Percentiles rank a stretch among this genome's conserved stretches.
phyloP scores from a whole-genome alignment of 2,329 filamentous ascomycete genomes.

The Monosporascus sp. region DNA sequence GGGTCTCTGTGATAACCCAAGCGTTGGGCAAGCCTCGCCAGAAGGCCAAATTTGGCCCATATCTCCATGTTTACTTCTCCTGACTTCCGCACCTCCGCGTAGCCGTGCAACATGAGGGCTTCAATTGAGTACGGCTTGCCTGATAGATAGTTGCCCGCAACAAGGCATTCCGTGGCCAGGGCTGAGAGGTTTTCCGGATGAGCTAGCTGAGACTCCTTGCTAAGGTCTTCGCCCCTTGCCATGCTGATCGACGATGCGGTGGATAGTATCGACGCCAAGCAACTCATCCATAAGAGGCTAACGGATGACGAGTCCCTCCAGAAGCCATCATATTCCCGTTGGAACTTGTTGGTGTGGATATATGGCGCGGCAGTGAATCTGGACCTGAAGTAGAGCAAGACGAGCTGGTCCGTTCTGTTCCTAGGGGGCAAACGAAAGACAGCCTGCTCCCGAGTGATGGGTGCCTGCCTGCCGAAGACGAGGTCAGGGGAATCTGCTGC shows the following conservation, averaged over 20 bases:
- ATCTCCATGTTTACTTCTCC: conserved; percentile 38
- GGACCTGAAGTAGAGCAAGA: conserved; percentile 29
- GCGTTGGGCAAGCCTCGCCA: conserved; percentile 44
- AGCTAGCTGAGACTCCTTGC: conserved; percentile 17
- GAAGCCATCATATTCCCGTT: conserved; percentile 42
- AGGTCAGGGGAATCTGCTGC: conserved; percentile 21
- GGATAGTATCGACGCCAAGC: conserved; percentile 43
- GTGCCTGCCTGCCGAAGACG: conserved; percentile 20
- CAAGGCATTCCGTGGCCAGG: conserved; percentile 40
- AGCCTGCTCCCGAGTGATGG: conserved; percentile 28
- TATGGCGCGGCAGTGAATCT: conserved; percentile 29
- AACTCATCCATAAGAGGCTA: conserved; percentile 45
- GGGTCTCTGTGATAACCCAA: conserved; percentile 49
- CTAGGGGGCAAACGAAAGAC: conserved; percentile 25
- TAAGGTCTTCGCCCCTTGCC: conserved; percentile 21
- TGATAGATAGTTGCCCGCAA: conserved; percentile 43
- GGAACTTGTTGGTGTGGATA: conserved; percentile 37
- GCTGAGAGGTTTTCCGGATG: conserved; percentile 27
- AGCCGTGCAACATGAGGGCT: conserved; percentile 41
- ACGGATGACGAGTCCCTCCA: conserved; percentile 36
- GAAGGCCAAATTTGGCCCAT: conserved; percentile 43
- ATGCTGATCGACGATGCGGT: conserved; percentile 33
- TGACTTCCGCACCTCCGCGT: conserved; percentile 36
- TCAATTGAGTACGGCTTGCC: conserved; percentile 42
- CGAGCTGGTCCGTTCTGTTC: conserved; percentile 26